phyloP scores from a whole-genome alignment of 768 basidiomycete species.

The Plicaturopsis crispa region DNA sequence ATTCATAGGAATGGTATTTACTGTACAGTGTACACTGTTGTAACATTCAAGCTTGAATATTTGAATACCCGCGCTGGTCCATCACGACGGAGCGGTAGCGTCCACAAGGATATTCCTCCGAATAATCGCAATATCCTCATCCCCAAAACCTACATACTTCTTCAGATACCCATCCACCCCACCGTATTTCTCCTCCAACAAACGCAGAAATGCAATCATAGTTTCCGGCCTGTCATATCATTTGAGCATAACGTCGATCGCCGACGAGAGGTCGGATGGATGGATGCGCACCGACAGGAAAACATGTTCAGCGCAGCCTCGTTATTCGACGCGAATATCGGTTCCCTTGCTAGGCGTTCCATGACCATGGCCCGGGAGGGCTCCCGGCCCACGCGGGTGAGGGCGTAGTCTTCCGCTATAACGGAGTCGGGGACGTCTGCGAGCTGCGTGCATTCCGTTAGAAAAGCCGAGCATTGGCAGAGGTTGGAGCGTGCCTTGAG shows the following conservation, averaged over 20 bases:
- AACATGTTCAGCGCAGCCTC: conserved; percentile 82
- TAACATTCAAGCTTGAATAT: too few species aligned
- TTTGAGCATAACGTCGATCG: conserved; percentile 1
- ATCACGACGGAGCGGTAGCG: too few species aligned
- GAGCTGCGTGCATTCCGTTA: conserved; percentile 35
- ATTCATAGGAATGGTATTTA: too few species aligned
- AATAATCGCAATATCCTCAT: conserved; percentile 56
- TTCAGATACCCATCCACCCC: conserved; percentile 61
- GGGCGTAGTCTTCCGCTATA: conserved; percentile 68
- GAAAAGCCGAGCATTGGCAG: neutral
- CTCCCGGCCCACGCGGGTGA: conserved; percentile 75
- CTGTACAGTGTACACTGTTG: too few species aligned
- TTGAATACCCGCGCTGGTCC: too few species aligned
- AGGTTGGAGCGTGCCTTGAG: conserved; percentile 42
- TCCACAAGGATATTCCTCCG: conserved; percentile 49
- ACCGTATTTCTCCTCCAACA: conserved; percentile 58
- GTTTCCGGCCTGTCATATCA: conserved; percentile 54
- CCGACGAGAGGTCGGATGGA: conserved; percentile 1
- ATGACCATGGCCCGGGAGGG: conserved; percentile 68
- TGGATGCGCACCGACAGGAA: conserved; percentile 52
- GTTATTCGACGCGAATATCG: conserved; percentile 64
- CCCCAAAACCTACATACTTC: conserved; percentile 46
- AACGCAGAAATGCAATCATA: conserved; percentile 62
- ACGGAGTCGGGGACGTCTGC: conserved; percentile 59
- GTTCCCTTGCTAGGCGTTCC: conserved; percentile 59